Base-by-base conservation (phyloP, 495 filamentous ascomycete genomes). In the Neurospora sp. region DNA sequence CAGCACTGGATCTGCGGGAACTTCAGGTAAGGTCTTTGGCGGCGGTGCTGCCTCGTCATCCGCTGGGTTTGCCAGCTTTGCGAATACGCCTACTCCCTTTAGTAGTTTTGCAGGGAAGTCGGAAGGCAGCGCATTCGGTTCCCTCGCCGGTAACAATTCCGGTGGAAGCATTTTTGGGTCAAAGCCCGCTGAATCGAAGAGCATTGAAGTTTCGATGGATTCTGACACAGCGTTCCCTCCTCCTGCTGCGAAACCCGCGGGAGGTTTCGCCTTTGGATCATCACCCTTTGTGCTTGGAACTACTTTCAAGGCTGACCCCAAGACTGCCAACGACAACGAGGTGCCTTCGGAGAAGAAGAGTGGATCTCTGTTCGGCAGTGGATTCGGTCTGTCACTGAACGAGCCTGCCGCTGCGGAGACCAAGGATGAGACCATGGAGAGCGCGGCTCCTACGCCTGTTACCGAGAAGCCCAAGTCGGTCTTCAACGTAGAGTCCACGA, bases 251-350 rank as follows among this genome's bases (percentile, higher is more conserved):
- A 81, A 79, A 69, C 70, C 69, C 2, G 73, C 72, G 19, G 82
- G 21, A 59, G 48, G 86, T 73, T 83, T 83, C 39, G 79, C 83
- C 48, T 91, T 94, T 79, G 89, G 90, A 19, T 79, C 84, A 40
- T 82, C 84, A 70, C 85, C 87, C 0, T 97, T 98, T 79, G 89
- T 89, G 34, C 85, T 98, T 28, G 90, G 88, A 3, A 92, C 91
- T 59, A 91, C 89, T 17, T 98, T 98, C 82, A 94, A 96, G 80
- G 85, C 85, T 38, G 94, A 97, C 78, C 86, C 86, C 10, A 69
- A 76, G 24, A 83, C 86, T 70, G 87, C 87, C 34, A 88, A 87
- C 69, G 89, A 91, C 74, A 89, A 91, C 75, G 81, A 81, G 24
- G 85, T 89, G 11, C 87, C 88, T 43, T 81, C 86, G 24, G 75